Conservation (phyloP, 208 protist genomes). For the Leptomonas pyrrhocoris region DNA sequence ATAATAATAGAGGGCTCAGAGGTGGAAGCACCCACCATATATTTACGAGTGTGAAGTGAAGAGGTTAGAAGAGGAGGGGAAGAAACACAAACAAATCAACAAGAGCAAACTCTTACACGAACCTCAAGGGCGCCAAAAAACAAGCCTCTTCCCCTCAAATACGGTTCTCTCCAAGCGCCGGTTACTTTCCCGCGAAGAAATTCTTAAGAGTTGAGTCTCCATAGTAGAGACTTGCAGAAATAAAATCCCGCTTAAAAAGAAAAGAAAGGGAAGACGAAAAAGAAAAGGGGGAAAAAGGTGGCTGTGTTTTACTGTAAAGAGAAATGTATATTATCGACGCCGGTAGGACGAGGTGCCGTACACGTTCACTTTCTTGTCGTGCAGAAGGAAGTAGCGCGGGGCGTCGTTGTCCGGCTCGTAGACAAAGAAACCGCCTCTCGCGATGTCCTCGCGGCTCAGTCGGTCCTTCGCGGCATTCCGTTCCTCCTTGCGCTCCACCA, state of each 20-base stretch:
- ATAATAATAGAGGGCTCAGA: too few relatives aligned
- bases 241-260: too few relatives aligned
- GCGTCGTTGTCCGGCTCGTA: not conserved
- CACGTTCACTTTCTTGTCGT: not conserved
- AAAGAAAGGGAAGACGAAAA: too few relatives aligned
- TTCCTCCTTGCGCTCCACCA: not conserved
- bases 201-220: not conserved
- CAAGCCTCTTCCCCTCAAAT: too few relatives aligned
- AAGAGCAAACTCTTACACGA: not conserved
- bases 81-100: not conserved
- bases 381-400: not conserved
- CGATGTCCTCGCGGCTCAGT: not conserved
- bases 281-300: too few relatives aligned
- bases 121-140: too few relatives aligned
- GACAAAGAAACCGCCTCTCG: not conserved
- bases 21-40: too few relatives aligned
- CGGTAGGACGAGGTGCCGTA: not conserved
- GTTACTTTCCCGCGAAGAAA: too few relatives aligned
- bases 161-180: too few relatives aligned
- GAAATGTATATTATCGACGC: not conserved
- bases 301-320: too few relatives aligned
- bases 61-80: too few relatives aligned
- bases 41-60: too few relatives aligned
- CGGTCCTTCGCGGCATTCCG: slow-evolving; percentile 3
- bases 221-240: not conserved